Base-by-base conservation (phyloP, 306 rosid species). In the Begonia fuchsioides region DNA sequence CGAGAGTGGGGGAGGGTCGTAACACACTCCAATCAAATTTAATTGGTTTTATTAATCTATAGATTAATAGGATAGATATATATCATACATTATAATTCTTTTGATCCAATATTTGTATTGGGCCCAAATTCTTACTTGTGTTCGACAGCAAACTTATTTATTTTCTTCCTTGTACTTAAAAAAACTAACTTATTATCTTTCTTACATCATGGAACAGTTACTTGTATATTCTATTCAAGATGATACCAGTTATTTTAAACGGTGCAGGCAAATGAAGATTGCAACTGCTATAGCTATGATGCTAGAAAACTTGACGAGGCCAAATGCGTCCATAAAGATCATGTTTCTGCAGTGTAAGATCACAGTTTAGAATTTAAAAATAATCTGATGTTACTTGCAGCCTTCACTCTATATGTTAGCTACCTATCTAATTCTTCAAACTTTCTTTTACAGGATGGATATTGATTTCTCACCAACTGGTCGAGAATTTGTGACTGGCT, bases 381-480 rank as follows among this genome's bases (percentile, higher is more conserved):
- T 53, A 10, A 17, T 40, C 39, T 38, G 6, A 39, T 20, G 10
- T 9, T 54, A 60, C 35, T 45, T 39, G 48, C 20, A 14, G 43
- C 43, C 10, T 5, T 41, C 40, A 49, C n/a, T n/a, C n/a, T 3
- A 1, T 15, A 13, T n/a, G n/a, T n/a, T n/a, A 40, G 32, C 50
- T 20, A 13, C 41, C 19, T 13, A n/a, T 20, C 15, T 39, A 11
- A 59, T 16, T 2, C 39, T 49, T 49, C 1, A 5, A 18, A 6
- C 12, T 15, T 14, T 40, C 38, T 20, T 64, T 58, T 64, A 17
- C 79, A 90, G 98, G 58, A 75, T 85, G 95, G 98, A 85, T 62
- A 79, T 90, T 56, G 95, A 90, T 70, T 90, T 70, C 61, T 81
- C 98, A 51, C 98, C 98, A 67, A 81, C 94, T 58, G 98, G 98